Conservation (phyloP, 768 basidiomycete genomes). For the Mycena sanguinolenta region DNA sequence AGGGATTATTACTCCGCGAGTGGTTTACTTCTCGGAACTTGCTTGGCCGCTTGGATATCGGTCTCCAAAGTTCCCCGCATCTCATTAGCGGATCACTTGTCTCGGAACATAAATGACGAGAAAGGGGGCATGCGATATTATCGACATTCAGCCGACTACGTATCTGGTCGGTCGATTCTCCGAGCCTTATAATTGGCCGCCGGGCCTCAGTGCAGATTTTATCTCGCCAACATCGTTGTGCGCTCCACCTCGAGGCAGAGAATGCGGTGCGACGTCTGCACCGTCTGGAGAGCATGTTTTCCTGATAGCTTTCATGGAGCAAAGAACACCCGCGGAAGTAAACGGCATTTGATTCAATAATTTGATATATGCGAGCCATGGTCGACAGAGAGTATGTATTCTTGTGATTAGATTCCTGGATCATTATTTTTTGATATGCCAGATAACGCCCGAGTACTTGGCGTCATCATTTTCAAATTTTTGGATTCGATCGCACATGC, state of each 20-base stretch:
- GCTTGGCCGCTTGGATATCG: not conserved
- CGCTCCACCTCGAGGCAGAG: not conserved
- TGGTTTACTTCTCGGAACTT: not conserved
- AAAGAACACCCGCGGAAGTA: conserved; percentile 7
- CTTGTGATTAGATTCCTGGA: conserved; percentile 1
- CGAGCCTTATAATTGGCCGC: no score
- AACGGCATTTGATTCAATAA: not conserved
- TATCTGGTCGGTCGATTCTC: no score
- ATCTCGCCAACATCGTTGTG: not conserved
- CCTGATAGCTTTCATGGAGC: not conserved
- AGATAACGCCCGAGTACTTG: conserved; percentile 3
- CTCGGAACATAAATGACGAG: conserved; percentile 1
- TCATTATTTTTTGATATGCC: not conserved
- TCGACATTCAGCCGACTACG: no score
- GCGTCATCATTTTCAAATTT: not conserved
- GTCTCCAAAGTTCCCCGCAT: not conserved
- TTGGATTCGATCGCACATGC: not conserved
- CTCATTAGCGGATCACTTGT: not conserved
- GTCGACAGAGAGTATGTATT: not conserved
- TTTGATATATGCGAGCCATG: not conserved
- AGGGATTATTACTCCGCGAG: no score
- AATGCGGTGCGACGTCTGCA: not conserved
- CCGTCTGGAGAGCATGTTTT: not conserved
- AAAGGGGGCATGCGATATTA: no score
- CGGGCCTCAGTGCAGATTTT: not conserved